phyloP scores from a whole-genome alignment of 805 yeast species.

The Spencermartinsiella europaea region DNA sequence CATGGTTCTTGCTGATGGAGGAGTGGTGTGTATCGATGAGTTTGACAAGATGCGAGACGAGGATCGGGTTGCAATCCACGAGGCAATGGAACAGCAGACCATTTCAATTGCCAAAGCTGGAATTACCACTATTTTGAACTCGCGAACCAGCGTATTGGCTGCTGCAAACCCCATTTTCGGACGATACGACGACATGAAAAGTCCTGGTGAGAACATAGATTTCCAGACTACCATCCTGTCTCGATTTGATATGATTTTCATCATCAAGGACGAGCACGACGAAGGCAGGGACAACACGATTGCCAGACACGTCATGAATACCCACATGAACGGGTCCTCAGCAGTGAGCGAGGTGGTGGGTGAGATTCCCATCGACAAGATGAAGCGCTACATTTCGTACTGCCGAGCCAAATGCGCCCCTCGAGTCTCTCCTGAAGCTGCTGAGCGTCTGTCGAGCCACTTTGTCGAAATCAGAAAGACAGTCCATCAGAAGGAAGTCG shows the following conservation, averaged over 20 bases:
- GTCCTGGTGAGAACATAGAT: slow-evolving; percentile 97
- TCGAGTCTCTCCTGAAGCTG: slow-evolving; percentile 78
- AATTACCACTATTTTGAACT: slow-evolving; percentile 91
- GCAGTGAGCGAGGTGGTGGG: slow-evolving; percentile 54
- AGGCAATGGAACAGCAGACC: slow-evolving; percentile 99
- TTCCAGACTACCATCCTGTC: slow-evolving; percentile 96
- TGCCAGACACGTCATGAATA: slow-evolving; percentile 91
- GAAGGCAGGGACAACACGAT: slow-evolving; percentile 78
- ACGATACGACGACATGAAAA: slow-evolving; percentile 89
- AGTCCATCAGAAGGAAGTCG: slow-evolving; percentile 73
- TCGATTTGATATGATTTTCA: slow-evolving; percentile 97
- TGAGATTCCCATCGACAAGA: slow-evolving; percentile 82
- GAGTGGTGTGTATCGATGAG: slow-evolving; percentile 98
- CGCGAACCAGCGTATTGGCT: slow-evolving; percentile 93
- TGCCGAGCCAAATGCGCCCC: slow-evolving; percentile 93
- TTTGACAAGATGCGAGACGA: slow-evolving; percentile 99
- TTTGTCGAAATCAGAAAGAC: slow-evolving; percentile 85
- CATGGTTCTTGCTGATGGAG: slow-evolving; percentile 99
- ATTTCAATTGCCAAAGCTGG: slow-evolving; percentile 99
- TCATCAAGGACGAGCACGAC: slow-evolving; percentile 93
- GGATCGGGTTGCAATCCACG: slow-evolving; percentile 97
- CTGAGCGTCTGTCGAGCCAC: slow-evolving; percentile 84
- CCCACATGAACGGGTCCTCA: slow-evolving; percentile 74
- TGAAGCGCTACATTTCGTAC: slow-evolving; percentile 90
- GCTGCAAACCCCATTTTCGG: slow-evolving; percentile 99